A percentile compares a stretch with the other conserved stretches of the same genome.
These are phyloP conservation scores for Trifolium pratense DNA, from an alignment of 306 rosid species.

Conservation along the genomic window DNA sequence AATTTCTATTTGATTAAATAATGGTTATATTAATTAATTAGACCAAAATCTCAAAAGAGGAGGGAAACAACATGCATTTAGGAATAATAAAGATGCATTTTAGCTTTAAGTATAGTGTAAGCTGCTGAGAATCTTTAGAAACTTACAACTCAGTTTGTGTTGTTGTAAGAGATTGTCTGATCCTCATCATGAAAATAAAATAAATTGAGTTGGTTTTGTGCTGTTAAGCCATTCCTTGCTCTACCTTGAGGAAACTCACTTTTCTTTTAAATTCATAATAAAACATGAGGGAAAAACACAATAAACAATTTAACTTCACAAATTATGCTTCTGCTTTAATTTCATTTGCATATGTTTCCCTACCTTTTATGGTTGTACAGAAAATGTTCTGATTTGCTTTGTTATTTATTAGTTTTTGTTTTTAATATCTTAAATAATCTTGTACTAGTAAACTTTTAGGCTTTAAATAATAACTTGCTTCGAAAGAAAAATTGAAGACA, in stretches of 20 bases:
- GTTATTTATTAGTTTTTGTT: neutral
- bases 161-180: conserved; percentile 37
- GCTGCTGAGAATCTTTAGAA: conserved; percentile 51
- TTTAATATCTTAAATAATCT: conserved; percentile 19
- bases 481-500: conserved; percentile 27
- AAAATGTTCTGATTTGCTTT: conserved; percentile 22
- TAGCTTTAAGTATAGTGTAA: conserved; percentile 47
- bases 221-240: conserved; percentile 58
- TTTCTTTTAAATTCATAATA: conserved; percentile 37
- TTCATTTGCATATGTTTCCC: conserved; percentile 19
- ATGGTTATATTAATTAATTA: conserved; percentile 1
- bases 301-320: conserved; percentile 31
- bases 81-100: conserved; percentile 36
- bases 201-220: conserved; percentile 36
- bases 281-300: conserved; percentile 9
- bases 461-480: conserved; percentile 36
- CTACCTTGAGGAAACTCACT: conserved; percentile 48
- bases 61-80: conserved; percentile 41
- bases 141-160: conserved; percentile 36
- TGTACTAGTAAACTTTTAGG: neutral
- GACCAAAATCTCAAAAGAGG: conserved; percentile 38
- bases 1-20: conserved; percentile 20
- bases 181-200: neutral
- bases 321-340: conserved; percentile 38
- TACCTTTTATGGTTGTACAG: conserved; percentile 9